Base-by-base conservation (phyloP, 257 asterid species). In the Orobanche coerulescens region DNA sequence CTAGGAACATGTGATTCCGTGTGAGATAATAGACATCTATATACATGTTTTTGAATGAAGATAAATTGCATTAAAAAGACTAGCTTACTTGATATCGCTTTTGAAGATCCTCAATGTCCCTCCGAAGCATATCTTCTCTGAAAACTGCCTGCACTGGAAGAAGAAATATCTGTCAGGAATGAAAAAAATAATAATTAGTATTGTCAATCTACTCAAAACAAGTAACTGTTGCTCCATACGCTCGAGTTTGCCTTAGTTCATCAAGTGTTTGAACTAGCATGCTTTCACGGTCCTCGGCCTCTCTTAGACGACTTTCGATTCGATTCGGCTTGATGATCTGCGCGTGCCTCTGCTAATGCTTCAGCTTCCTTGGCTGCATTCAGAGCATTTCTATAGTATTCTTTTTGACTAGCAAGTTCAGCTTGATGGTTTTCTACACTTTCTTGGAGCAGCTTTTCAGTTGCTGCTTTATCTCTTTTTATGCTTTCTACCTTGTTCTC, bases 91-190 rank as follows among this genome's bases (percentile, higher is more conserved):
- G 99, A 73, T 86, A 93, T 70, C 99, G 83, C 71, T 80, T 93
- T 71, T 89, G 97, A 68, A 89, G 95, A 79, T 93, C 99, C 74
- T 93, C 99, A 62, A 86, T 81, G 67, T 93, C 99, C 79, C 82
- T 84, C 53, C 81, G 94, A 70, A 89, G 84, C 90, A 86, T 93
- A 64, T 93, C 99, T 83, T 93, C 99, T 73, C 85, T 87, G 37
- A 80, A 87, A 70, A 79, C 96, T 36, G 86, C 94, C 99, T 93
- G 93, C 72, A 77, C 55, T 56, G 22, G 57, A 69, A 65, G 57
- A 72, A 58, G 24, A 57, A 39, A 43, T 33, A 24, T 57, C 59
- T 61, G 23, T 31, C 18, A 15, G n/a, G 65, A 71, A 65, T 30
- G 6, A 30, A 30, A 30, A 30, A 30, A 0, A n/a, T n/a, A n/a